These are phyloP conservation scores for Backusella parvicylindrica DNA, from an alignment of 192 early-diverging fungal genomes.

Conservation along the genomic window DNA sequence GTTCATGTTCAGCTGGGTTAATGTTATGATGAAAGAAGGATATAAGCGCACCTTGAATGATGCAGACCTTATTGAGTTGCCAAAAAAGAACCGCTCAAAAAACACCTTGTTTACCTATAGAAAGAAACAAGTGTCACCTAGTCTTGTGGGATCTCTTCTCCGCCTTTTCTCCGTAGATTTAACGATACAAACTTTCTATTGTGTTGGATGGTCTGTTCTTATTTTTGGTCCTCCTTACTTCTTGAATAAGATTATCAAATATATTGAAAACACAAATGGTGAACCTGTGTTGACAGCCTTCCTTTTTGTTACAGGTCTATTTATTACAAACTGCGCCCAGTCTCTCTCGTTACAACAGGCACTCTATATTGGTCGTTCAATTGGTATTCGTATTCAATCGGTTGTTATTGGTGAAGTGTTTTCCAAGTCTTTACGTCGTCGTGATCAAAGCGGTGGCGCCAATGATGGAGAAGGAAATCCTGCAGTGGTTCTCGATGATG, in stretches of 20 bases:
- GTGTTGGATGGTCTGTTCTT: conserved; percentile 18
- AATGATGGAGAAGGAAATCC: neutral
- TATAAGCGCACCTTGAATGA: conserved; percentile 44
- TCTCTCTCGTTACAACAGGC: conserved; percentile 48
- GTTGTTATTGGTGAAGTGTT: conserved; percentile 39
- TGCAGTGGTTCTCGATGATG: conserved; percentile 4
- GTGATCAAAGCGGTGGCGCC: conserved; percentile 23
- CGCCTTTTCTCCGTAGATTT: conserved; percentile 39
- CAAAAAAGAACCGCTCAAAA: conserved; percentile 42
- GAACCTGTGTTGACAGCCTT: conserved; percentile 39
- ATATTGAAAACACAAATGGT: conserved; percentile 38
- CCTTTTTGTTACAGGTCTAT: conserved; percentile 57
- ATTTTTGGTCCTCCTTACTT: conserved; percentile 55
- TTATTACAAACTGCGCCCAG: conserved; percentile 43
- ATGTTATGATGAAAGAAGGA: conserved; percentile 50
- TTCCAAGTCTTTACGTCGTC: conserved; percentile 33
- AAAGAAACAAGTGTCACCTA: neutral
- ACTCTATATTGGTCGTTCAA: conserved; percentile 61
- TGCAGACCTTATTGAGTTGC: conserved; percentile 48
- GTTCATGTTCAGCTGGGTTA: conserved; percentile 52
- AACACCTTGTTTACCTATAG: conserved; percentile 16
- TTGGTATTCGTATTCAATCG: conserved; percentile 56
- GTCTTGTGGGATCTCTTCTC: conserved; percentile 3
- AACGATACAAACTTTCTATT: conserved; percentile 31
- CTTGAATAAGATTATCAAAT: conserved; percentile 52